Evolutionary conservation across 1,284 basidiomycete genomes (phyloP).

Genomic region (Mycena sp.): DNA sequence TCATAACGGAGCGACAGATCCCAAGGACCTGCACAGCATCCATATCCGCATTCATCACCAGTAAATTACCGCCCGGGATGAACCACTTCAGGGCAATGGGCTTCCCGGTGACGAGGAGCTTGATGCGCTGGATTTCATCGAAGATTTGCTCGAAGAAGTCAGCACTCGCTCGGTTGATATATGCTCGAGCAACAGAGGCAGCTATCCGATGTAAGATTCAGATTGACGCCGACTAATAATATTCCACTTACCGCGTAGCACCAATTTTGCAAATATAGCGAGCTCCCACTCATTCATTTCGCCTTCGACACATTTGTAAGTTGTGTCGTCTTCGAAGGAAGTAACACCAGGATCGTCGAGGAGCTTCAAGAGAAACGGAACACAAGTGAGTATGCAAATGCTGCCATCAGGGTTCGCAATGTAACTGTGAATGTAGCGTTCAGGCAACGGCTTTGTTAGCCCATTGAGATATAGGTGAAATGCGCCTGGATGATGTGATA

Average conservation of each 20-base stretch:
- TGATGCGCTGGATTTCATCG: constrained; percentile 10
- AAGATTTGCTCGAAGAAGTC: constrained; percentile 6
- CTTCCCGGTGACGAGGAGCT: constrained; percentile 12
- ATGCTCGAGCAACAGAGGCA: neutral
- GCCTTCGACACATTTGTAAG: constrained; percentile 10
- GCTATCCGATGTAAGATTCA: neutral
- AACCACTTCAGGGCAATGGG: constrained; percentile 1
- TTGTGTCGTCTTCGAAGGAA: constrained; percentile 17
- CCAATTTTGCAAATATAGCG: neutral
- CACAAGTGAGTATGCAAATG: neutral
- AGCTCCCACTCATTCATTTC: constrained; percentile 26
- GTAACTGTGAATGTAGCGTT: constrained; percentile 10
- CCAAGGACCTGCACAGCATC: constrained; percentile 18
- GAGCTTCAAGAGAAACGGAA: neutral
- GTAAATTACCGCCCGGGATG: constrained; percentile 2
- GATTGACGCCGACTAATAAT: neutral
- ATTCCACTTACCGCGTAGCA: neutral
- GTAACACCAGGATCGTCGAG: constrained; percentile 15
- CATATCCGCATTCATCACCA: constrained; percentile 14
- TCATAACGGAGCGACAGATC: constrained; percentile 10
- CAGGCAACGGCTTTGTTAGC: neutral
- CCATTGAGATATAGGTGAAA: neutral
- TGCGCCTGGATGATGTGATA: neutral
- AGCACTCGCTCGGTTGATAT: constrained; percentile 9
- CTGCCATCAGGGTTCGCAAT: neutral